These are phyloP conservation scores for Mortierella sp. DNA, from an alignment of 371 early-diverging fungal species.

Conservation along the genomic window DNA sequence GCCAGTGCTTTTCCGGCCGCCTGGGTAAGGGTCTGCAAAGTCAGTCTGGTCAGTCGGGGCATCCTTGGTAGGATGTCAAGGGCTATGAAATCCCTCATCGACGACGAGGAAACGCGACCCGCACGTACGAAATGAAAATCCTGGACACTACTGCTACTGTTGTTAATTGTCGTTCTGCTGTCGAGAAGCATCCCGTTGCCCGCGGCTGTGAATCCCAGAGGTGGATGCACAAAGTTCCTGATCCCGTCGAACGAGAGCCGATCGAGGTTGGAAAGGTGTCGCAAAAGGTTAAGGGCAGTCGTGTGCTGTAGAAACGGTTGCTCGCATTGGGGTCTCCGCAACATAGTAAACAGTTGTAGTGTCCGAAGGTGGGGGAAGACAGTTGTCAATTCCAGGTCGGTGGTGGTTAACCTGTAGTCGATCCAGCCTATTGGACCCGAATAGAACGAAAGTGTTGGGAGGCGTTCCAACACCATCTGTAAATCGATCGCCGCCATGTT, in stretches of 20 bases:
- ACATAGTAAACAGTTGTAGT: background rate
- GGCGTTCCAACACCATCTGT: background rate
- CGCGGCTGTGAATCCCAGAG: background rate
- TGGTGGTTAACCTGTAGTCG: background rate
- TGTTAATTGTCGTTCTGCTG: background rate
- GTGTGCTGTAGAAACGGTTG: background rate
- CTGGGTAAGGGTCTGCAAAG: background rate
- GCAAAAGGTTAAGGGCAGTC: background rate
- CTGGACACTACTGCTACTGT: background rate
- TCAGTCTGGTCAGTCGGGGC: background rate
- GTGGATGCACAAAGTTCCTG: background rate
- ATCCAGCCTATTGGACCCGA: background rate
- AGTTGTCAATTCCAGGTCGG: background rate
- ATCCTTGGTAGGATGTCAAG: background rate
- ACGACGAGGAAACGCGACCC: background rate
- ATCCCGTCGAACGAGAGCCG: background rate
- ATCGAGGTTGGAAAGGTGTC: background rate
- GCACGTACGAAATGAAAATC: background rate
- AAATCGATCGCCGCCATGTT: background rate
- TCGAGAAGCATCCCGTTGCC: background rate
- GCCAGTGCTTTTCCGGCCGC: background rate
- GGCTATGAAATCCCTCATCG: background rate
- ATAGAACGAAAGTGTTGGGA: background rate
- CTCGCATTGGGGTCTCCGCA: rapidly evolving
- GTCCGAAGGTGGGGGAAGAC: background rate